A percentile compares a stretch with the other conserved stretches of the same genome.
phyloP scores from a whole-genome alignment of 331 rosid genomes.

The Malus hybrid region DNA sequence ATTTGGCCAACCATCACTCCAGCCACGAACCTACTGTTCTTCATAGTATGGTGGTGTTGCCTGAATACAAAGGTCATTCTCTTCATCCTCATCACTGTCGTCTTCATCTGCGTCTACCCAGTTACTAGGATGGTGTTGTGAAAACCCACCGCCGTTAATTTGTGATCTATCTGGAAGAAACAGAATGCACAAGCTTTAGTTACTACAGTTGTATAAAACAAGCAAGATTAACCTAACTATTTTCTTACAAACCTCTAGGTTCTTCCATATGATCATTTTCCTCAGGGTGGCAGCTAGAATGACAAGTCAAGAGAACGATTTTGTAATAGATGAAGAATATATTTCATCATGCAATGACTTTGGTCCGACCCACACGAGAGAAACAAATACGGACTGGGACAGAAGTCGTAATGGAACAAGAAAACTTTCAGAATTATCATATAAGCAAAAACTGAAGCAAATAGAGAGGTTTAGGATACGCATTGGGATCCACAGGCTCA shows the following conservation, averaged over 20 bases:
- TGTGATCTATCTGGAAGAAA: constrained; percentile 36
- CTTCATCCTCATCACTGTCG: constrained; percentile 49
- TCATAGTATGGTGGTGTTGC: constrained; percentile 83
- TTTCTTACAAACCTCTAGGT: constrained; percentile 51
- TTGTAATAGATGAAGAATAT: background rate
- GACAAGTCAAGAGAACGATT: constrained; percentile 40
- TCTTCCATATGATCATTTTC: constrained; percentile 35
- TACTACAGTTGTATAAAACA: constrained; percentile 7
- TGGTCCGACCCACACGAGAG: background rate
- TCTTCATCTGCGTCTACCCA: constrained; percentile 82
- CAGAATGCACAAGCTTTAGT: constrained; percentile 19
- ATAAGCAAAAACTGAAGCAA: background rate
- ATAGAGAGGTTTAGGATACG: constrained; percentile 48
- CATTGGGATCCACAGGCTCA: constrained; percentile 26
- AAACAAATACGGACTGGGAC: background rate
- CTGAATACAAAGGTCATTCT: constrained; percentile 51
- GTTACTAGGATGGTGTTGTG: constrained; percentile 80
- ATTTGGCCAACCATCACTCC: background rate
- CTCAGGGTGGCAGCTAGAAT: constrained; percentile 36
- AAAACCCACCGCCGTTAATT: constrained; percentile 30
- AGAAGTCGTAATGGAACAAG: background rate
- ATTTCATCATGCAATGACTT: background rate
- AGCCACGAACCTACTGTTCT: constrained; percentile 35
- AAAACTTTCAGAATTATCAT: background rate
- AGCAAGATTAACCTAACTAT: constrained; percentile 2